Percentiles rank a stretch among this genome's conserved stretches.
Evolutionary conservation across 2,329 filamentous ascomycete genomes (phyloP).

Genomic region (Immersiporthe knoxdaviesiana): DNA sequence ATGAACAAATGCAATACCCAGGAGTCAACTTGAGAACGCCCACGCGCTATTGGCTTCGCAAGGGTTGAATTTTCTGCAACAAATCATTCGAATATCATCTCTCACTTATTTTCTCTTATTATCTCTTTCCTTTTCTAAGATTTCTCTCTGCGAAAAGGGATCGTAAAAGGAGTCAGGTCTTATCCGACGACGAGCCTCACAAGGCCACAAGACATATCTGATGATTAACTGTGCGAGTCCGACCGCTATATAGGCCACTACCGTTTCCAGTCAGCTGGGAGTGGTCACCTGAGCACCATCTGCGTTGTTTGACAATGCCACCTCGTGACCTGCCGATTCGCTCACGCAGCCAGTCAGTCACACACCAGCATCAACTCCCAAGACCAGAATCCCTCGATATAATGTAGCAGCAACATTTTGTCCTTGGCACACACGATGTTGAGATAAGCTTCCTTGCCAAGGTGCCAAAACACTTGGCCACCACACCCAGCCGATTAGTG

Average conservation of each 20-base stretch:
- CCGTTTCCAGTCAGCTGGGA: no score
- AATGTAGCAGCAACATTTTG: background rate
- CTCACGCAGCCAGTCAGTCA: background rate
- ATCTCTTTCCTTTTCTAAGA: no score
- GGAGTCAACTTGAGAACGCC: background rate
- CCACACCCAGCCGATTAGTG: background rate
- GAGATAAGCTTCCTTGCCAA: constrained; percentile 5
- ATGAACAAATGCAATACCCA: background rate
- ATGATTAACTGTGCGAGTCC: no score
- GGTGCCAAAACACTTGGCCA: background rate
- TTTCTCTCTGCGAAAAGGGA: no score
- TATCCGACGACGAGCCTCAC: no score
- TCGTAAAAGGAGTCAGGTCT: no score
- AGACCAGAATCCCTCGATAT: background rate
- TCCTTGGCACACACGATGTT: background rate
- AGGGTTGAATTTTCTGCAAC: no score
- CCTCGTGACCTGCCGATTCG: background rate
- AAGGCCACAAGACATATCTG: no score
- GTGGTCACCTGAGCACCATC: no score
- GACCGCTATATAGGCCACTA: no score
- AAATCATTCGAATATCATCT: background rate
- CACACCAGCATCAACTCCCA: background rate
- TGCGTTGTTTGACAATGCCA: background rate
- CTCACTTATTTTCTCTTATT: background rate
- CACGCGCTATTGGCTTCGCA: no score